These are phyloP conservation scores for Pulveroboletus sp. DNA, from an alignment of 768 basidiomycete genomes.

Conservation along the genomic window DNA sequence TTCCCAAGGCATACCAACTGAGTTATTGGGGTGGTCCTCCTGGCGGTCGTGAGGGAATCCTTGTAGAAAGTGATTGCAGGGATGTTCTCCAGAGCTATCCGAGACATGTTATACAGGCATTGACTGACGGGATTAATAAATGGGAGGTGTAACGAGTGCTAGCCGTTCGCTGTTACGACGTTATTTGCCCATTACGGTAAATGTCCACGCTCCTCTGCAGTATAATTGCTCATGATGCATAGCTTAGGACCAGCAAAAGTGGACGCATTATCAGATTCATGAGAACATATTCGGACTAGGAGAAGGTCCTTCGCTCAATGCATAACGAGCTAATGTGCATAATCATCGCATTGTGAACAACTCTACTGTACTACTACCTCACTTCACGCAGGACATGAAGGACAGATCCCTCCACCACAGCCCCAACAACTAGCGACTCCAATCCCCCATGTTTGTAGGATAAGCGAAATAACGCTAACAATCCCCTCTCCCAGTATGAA, in stretches of 20 bases:
- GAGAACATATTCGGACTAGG: no score
- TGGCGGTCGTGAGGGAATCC: slow-evolving; percentile 55
- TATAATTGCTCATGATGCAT: no score
- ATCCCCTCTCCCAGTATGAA: slow-evolving; percentile 96
- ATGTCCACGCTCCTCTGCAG: no score
- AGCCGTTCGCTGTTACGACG: background rate
- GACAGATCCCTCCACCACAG: slow-evolving; percentile 71
- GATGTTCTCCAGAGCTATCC: slow-evolving; percentile 67
- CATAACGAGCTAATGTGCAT: no score
- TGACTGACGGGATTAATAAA: background rate
- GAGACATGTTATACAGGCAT: slow-evolving; percentile 45
- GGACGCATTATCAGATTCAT: no score
- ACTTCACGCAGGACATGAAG: slow-evolving; percentile 52
- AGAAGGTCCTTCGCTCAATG: no score
- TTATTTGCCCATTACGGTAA: no score
- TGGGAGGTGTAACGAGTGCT: background rate
- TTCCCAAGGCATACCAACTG: slow-evolving; percentile 81
- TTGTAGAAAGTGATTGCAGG: slow-evolving; percentile 76
- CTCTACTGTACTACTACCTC: no score
- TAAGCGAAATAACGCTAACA: slow-evolving; percentile 72
- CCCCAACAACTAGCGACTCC: slow-evolving; percentile 83
- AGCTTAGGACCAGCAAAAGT: no score
- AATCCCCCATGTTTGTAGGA: slow-evolving; percentile 69
- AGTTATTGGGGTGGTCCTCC: slow-evolving; percentile 62
- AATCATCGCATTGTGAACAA: no score